These are phyloP conservation scores for Phoma sp. DNA, from an alignment of 2,329 filamentous ascomycete genomes.

Conservation along the genomic window DNA sequence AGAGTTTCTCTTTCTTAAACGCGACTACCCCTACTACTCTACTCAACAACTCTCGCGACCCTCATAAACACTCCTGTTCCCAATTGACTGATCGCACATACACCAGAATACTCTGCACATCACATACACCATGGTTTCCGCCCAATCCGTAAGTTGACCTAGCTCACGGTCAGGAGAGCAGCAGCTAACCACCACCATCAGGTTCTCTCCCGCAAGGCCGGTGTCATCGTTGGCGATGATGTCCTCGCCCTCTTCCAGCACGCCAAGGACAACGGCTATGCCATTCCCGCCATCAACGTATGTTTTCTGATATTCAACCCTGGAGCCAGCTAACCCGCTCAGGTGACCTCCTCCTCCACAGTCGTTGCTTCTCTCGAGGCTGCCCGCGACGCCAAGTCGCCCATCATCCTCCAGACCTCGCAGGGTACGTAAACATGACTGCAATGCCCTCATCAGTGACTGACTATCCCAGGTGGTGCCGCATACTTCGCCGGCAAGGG, in stretches of 20 bases:
- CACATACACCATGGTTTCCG: slow-evolving; percentile 33
- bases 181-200: slow-evolving; percentile 18
- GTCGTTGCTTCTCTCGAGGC: slow-evolving; percentile 82
- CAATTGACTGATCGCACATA: slow-evolving; percentile 16
- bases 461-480: slow-evolving; percentile 21
- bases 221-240: slow-evolving; percentile 69
- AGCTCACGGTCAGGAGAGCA: background rate
- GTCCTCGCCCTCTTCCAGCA: slow-evolving; percentile 80
- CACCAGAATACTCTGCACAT: slow-evolving; percentile 16
- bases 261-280: slow-evolving; percentile 74
- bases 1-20: slow-evolving; percentile 23
- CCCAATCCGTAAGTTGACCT: slow-evolving; percentile 50
- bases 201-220: slow-evolving; percentile 20
- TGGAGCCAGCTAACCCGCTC: slow-evolving; percentile 11
- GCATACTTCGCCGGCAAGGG: slow-evolving; percentile 76
- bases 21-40: slow-evolving; percentile 24
- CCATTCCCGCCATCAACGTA: slow-evolving; percentile 49
- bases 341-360: slow-evolving; percentile 92
- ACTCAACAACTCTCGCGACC: slow-evolving; percentile 15
- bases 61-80: slow-evolving; percentile 13
- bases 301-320: background rate
- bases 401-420: slow-evolving; percentile 60
- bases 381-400: slow-evolving; percentile 87
- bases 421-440: slow-evolving; percentile 1
- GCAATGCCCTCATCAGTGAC: background rate